Percentiles rank a stretch among this genome's conserved stretches.
phyloP scores from a whole-genome alignment of 352 stramenopile species.

The Pythium phragmitis region DNA sequence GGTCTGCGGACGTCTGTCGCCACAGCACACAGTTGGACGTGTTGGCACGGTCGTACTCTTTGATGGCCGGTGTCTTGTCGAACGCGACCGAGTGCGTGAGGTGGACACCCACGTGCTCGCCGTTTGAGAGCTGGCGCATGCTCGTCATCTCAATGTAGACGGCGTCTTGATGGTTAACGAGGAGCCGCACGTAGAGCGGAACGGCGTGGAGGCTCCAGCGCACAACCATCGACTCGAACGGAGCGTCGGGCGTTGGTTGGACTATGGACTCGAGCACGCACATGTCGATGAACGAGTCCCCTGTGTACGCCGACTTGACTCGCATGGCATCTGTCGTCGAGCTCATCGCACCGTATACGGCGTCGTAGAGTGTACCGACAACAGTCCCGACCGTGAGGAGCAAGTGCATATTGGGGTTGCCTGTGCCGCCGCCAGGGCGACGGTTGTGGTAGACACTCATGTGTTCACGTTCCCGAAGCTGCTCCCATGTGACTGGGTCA shows the following conservation, averaged over 20 bases:
- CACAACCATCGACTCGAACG: constrained; percentile 54
- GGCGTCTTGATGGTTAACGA: background rate
- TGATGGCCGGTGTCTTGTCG: constrained; percentile 37
- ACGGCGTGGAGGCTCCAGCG: constrained; percentile 53
- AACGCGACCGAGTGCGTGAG: constrained; percentile 62
- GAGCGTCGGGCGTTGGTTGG: constrained; percentile 33
- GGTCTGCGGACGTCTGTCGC: constrained; percentile 20
- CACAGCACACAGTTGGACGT: constrained; percentile 57
- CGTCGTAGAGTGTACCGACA: constrained; percentile 45
- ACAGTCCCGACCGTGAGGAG: constrained; percentile 36
- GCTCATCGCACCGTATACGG: constrained; percentile 50
- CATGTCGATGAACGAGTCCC: constrained; percentile 39
- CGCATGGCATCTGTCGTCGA: constrained; percentile 44
- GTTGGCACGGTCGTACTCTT: constrained; percentile 38
- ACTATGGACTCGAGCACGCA: constrained; percentile 47
- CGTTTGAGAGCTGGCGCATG: constrained; percentile 32
- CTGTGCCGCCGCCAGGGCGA: constrained; percentile 22
- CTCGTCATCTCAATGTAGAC: constrained; percentile 59
- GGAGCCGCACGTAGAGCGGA: no score
- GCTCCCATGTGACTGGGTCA: no score
- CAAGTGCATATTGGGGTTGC: constrained; percentile 9
- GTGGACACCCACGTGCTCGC: constrained; percentile 56
- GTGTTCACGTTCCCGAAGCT: constrained; percentile 11
- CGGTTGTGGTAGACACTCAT: constrained; percentile 46
- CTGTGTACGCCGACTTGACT: constrained; percentile 46